Evolutionary conservation across 805 yeast species (phyloP).

Genomic region (Nakazawaea sp.): DNA sequence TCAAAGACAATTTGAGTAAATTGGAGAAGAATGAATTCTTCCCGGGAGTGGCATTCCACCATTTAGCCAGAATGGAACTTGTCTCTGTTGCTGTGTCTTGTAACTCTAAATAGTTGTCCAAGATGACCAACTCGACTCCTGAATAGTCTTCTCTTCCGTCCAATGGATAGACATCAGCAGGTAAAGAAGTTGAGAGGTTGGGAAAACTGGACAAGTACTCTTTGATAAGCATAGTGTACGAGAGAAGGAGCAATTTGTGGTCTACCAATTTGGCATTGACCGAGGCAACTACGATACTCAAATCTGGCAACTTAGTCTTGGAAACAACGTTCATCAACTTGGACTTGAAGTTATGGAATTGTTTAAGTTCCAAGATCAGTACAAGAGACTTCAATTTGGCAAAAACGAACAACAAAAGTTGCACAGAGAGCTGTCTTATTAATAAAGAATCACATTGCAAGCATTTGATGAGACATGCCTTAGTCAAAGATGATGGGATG

Average conservation of each 20-base stretch:
- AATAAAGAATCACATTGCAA: conserved; percentile 43
- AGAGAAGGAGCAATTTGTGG: conserved; percentile 39
- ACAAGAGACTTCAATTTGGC: conserved; percentile 42
- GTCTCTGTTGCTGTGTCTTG: conserved; percentile 42
- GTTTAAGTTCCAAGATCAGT: conserved; percentile 20
- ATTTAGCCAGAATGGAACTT: conserved; percentile 31
- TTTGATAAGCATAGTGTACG: conserved; percentile 37
- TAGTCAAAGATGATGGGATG: conserved; percentile 59
- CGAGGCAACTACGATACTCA: conserved; percentile 33
- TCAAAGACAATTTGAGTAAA: conserved; percentile 42
- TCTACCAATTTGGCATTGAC: conserved; percentile 33
- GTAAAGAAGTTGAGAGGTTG: conserved; percentile 13
- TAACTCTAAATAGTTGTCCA: conserved; percentile 55
- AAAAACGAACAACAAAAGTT: conserved; percentile 47
- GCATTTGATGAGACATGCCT: conserved; percentile 49
- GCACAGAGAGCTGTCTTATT: conserved; percentile 58
- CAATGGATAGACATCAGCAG: conserved; percentile 24
- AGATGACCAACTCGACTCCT: conserved; percentile 49
- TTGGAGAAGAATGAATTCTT: conserved; percentile 62
- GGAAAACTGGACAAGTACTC: conserved; percentile 32
- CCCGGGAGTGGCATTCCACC: conserved; percentile 62
- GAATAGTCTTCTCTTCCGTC: conserved; percentile 25
- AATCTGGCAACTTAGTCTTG: conserved; percentile 39
- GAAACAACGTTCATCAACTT: conserved; percentile 17
- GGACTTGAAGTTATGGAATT: conserved; percentile 13